These are phyloP conservation scores for Chrysosporium keratinophilum DNA, from an alignment of 2,329 filamentous ascomycete genomes.

Conservation along the genomic window DNA sequence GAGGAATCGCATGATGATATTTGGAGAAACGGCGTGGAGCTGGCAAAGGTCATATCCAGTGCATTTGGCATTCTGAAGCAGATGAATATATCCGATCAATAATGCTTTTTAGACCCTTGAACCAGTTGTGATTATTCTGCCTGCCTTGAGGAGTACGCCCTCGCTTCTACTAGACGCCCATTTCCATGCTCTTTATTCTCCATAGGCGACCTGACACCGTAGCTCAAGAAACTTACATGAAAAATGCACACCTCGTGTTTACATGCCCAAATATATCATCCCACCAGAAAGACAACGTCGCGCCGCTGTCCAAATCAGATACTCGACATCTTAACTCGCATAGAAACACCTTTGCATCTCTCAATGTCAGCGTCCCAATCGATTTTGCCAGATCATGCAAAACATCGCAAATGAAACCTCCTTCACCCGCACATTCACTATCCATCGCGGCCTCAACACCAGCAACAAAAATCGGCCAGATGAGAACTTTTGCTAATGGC, in stretches of 20 bases:
- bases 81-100: constrained; percentile 14
- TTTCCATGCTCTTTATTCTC: neutral
- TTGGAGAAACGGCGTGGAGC: constrained; percentile 33
- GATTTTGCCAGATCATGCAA: constrained; percentile 11
- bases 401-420: constrained; percentile 3
- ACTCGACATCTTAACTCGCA: constrained; percentile 7
- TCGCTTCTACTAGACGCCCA: neutral
- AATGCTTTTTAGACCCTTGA: neutral
- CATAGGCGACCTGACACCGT: neutral
- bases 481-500: constrained; percentile 13
- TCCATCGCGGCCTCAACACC: constrained; percentile 15
- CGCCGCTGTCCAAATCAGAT: neutral
- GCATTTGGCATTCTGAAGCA: constrained; percentile 24
- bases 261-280: constrained; percentile 14
- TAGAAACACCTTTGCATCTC: constrained; percentile 13
- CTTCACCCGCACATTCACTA: constrained; percentile 1
- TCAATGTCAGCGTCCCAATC: constrained; percentile 13
- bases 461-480: constrained; percentile 16
- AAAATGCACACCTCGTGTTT: constrained; percentile 11
- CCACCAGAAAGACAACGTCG: constrained; percentile 11
- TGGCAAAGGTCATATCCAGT: constrained; percentile 30
- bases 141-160: neutral
- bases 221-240: constrained; percentile 3
- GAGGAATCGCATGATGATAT: constrained; percentile 34
- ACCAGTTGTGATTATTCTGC: neutral